phyloP scores from a whole-genome alignment of 306 rosid genomes.

The Quercus gilva region DNA sequence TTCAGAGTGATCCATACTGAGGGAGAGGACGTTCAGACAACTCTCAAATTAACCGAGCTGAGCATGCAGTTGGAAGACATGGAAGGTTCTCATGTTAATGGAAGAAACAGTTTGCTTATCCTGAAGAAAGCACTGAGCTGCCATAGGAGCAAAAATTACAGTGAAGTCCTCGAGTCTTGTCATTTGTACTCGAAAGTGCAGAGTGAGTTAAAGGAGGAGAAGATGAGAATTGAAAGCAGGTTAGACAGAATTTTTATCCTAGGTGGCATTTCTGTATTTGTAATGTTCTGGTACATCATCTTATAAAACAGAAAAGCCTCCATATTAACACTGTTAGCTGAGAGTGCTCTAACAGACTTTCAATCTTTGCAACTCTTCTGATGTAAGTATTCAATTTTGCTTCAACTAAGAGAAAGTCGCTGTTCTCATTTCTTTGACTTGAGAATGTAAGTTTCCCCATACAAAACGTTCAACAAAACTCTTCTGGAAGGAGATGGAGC shows the following conservation, averaged over 20 bases:
- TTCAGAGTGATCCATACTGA: conserved; percentile 59
- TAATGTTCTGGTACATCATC: conserved; percentile 48
- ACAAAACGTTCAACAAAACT: background rate
- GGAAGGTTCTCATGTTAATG: conserved; percentile 79
- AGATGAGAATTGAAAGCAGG: conserved; percentile 78
- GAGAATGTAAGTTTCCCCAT: conserved; percentile 1
- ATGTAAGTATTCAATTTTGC: conserved; percentile 31
- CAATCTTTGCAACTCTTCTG: conserved; percentile 13
- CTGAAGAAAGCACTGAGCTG: conserved; percentile 79
- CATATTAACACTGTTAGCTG: conserved; percentile 24
- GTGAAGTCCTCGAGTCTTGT: conserved; percentile 78
- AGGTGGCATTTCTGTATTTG: conserved; percentile 38
- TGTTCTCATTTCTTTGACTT: background rate
- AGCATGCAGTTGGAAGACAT: conserved; percentile 93
- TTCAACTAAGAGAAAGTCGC: conserved; percentile 9
- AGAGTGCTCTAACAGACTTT: conserved; percentile 28
- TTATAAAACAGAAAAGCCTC: conserved; percentile 36
- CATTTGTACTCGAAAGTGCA: conserved; percentile 63
- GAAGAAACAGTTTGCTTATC: conserved; percentile 74
- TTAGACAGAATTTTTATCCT: conserved; percentile 50
- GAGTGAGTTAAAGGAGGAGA: conserved; percentile 78
- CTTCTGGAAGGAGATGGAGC: background rate
- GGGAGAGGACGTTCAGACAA: conserved; percentile 58
- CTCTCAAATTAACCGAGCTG: conserved; percentile 61
- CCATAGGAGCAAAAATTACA: conserved; percentile 62